Percentiles rank a stretch among this genome's conserved stretches.
Conservation (phyloP, 768 basidiomycete species). For the Suillus decipiens region DNA sequence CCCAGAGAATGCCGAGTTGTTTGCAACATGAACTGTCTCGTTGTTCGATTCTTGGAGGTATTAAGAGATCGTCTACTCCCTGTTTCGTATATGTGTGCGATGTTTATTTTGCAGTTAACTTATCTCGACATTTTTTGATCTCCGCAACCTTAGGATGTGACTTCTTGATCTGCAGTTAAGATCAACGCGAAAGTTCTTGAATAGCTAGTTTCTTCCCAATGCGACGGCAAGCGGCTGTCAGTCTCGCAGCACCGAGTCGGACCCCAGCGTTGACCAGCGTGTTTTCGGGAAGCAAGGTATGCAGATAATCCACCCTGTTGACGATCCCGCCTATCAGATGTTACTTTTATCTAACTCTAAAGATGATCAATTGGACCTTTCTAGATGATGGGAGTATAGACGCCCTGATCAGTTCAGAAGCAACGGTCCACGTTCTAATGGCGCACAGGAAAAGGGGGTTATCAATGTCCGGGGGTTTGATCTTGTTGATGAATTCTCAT, state of each 20-base stretch:
- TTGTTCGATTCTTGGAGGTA: constrained; percentile 4
- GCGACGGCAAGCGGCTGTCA: not conserved
- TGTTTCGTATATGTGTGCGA: constrained; percentile 20
- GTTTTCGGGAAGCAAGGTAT: constrained; percentile 4
- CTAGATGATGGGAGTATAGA: not conserved
- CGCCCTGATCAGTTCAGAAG: constrained; percentile 2
- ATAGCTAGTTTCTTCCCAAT: not conserved
- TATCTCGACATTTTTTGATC: constrained; percentile 12
- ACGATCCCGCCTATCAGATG: not conserved
- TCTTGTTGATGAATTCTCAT: not conserved
- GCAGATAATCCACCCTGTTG: not conserved
- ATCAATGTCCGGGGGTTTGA: not conserved
- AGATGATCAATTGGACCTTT: not conserved
- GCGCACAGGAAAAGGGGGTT: not conserved
- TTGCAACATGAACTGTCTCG: constrained; percentile 41
- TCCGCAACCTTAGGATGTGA: constrained; percentile 6
- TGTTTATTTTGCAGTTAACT: constrained; percentile 20
- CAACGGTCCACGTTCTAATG: not conserved
- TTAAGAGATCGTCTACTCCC: constrained; percentile 18
- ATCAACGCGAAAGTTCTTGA: not conserved
- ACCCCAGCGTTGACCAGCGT: not conserved
- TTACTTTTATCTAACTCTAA: not conserved
- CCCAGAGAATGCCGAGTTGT: constrained; percentile 56
- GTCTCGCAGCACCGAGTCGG: not conserved
- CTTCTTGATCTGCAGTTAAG: constrained; percentile 10